Conservation (phyloP, 495 filamentous ascomycete species). For the Symbiotaphrina buchneri region DNA sequence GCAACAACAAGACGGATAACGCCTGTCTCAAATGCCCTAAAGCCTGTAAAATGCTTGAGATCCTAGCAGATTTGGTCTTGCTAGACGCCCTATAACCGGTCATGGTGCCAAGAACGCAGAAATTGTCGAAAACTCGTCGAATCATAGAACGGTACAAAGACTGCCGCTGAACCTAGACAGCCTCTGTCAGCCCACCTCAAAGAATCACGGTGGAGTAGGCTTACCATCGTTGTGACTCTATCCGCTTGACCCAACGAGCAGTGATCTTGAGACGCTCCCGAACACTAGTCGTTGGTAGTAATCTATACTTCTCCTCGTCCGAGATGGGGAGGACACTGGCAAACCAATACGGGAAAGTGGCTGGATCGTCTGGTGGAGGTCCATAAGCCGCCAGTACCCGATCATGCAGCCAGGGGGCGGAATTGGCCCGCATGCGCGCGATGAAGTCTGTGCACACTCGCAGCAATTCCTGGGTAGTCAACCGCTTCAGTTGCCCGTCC, state of each 20-base stretch:
- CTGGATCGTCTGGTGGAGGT: constrained; percentile 48
- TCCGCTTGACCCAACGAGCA: constrained; percentile 47
- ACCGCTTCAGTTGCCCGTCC: constrained; percentile 23
- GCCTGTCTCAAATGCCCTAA: not conserved
- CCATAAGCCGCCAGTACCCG: constrained; percentile 56
- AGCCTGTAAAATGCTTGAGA: not conserved
- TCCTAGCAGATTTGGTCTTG: not conserved
- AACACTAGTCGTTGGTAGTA: constrained; percentile 50
- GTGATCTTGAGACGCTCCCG: constrained; percentile 62
- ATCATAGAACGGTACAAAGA: not conserved
- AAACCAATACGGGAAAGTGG: constrained; percentile 77
- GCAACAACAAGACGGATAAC: too few relatives aligned
- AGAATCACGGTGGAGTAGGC: constrained; percentile 13
- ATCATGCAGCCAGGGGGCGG: constrained; percentile 49
- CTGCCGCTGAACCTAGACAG: not conserved
- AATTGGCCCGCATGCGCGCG: constrained; percentile 33
- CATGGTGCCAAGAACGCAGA: not conserved
- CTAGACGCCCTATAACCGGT: not conserved
- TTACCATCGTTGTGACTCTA: constrained; percentile 53
- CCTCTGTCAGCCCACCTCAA: not conserved
- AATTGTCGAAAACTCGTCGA: not conserved
- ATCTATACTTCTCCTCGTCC: constrained; percentile 55
- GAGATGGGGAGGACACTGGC: constrained; percentile 56
- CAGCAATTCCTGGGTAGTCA: constrained; percentile 50
- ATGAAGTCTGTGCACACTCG: constrained; percentile 41